These are phyloP conservation scores for Chrysosporium queenslandicum DNA, from an alignment of 2,329 filamentous ascomycete species.

Conservation along the genomic window DNA sequence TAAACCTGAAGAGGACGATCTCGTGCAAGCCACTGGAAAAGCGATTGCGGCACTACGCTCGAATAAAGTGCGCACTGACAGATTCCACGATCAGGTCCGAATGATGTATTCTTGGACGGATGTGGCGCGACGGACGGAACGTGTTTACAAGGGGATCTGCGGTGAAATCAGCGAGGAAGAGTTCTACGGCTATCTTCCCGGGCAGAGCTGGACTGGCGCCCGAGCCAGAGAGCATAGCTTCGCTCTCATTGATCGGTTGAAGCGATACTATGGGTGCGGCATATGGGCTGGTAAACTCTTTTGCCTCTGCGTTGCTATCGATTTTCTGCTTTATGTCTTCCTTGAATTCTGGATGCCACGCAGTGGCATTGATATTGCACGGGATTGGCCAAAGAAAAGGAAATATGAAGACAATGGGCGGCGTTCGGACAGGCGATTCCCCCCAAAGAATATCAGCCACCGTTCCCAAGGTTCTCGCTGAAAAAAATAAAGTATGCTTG, in stretches of 20 bases:
- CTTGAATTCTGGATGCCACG: constrained; percentile 80
- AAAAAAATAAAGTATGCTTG: neutral
- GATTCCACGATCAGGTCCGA: constrained; percentile 93
- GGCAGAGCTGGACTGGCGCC: constrained; percentile 59
- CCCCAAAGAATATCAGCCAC: neutral
- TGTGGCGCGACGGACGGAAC: constrained; percentile 83
- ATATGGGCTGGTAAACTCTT: constrained; percentile 98
- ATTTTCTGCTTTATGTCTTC: constrained; percentile 82
- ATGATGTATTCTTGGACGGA: constrained; percentile 99
- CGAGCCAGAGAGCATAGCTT: constrained; percentile 70
- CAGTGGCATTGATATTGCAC: constrained; percentile 75
- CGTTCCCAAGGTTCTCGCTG: neutral
- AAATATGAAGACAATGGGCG: neutral
- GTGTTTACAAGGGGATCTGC: constrained; percentile 88
- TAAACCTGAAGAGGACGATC: constrained; percentile 89
- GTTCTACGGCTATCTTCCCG: constrained; percentile 73
- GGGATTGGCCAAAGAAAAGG: constrained; percentile 81
- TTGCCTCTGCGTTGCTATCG: constrained; percentile 84
- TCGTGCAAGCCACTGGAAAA: constrained; percentile 78
- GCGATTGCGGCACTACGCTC: constrained; percentile 79
- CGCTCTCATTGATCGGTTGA: constrained; percentile 84
- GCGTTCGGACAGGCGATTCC: neutral
- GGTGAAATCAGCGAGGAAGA: constrained; percentile 76
- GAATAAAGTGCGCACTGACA: constrained; percentile 79
- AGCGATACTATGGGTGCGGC: constrained; percentile 94